Base-by-base conservation (phyloP, 1,284 basidiomycete genomes). In the Boletus albobrunnescens region DNA sequence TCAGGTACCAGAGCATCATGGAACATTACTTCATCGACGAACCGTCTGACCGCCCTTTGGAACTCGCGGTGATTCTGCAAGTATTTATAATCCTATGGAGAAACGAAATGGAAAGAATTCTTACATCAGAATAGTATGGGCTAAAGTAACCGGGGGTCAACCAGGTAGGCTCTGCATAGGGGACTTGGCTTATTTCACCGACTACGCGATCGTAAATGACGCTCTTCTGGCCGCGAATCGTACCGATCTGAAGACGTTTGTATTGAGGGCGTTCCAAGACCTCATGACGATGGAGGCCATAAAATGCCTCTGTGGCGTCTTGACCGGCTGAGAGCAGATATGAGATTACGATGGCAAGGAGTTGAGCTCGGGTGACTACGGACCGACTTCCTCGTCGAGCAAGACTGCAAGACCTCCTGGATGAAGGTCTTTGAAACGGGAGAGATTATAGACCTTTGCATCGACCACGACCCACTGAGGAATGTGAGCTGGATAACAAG, bases 401-500 rank as follows among this genome's bases (percentile, higher is more conserved):
- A 95, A 74, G 14, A 91, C 89, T 7, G 81, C 77, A 1, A 77
- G 60, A 10, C 92, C 92, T 43, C 92, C 91, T 0, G 92, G 92
- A 64, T 94, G 92, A 55, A 94, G 72, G 44, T 72, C 75, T 45
- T 76, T 78, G 66, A 94, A 94, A 56, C 81, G 83, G 47, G 82
- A 80, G 23, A 93, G 70, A 65, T 91, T 84, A 67, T 86, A 93
- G 24, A 94, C 88, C 59, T 82, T 85, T 17, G 83, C 77, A 65
- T 94, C 91, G 56, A 94, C 76, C 52, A 91, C 78, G 55, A 92
- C 71, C 88, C 90, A 94, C 84, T 87, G n/a, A 24, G 36, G n/a
- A 37, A 3, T 9, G 26, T 55, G 40, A 49, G 41, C 32, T 31
- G 61, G 61, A 32, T 3, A 19, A 27, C n/a, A 3, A n/a, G 10